Percentiles rank a stretch among this genome's conserved stretches.
Evolutionary conservation across 257 asterid genomes (phyloP).

Genomic region (Agastache rugosa): DNA sequence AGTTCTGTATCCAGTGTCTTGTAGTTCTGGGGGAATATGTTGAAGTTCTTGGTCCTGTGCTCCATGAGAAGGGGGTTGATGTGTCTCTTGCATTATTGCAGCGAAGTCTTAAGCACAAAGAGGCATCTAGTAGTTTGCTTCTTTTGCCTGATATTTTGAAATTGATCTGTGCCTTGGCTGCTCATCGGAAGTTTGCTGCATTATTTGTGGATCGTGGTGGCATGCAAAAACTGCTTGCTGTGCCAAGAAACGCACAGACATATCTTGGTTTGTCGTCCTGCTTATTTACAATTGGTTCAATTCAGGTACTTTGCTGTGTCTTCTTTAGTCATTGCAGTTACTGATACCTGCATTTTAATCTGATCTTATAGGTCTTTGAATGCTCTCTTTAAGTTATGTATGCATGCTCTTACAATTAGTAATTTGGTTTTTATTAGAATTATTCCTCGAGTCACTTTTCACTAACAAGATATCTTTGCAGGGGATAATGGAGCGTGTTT

Average conservation of each 20-base stretch:
- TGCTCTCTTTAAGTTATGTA: neutral
- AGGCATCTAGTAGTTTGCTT: slow-evolving; percentile 49
- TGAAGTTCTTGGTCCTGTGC: slow-evolving; percentile 98
- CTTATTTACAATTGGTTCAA: slow-evolving; percentile 87
- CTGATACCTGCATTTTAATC: slow-evolving; percentile 28
- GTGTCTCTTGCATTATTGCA: slow-evolving; percentile 87
- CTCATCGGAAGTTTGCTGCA: slow-evolving; percentile 95
- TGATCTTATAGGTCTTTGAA: neutral
- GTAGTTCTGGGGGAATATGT: slow-evolving; percentile 90
- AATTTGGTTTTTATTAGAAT: slow-evolving; percentile 12
- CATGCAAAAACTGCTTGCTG: slow-evolving; percentile 81
- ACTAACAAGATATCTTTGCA: slow-evolving; percentile 38
- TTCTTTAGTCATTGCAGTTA: slow-evolving; percentile 24
- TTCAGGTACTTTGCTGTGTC: slow-evolving; percentile 65
- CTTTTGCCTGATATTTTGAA: slow-evolving; percentile 87
- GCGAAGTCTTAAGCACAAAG: slow-evolving; percentile 70
- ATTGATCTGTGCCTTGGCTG: slow-evolving; percentile 88
- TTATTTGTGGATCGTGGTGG: slow-evolving; percentile 95
- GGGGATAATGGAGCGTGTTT: slow-evolving; percentile 99
- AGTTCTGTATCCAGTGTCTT: slow-evolving; percentile 93
- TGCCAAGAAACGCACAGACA: slow-evolving; percentile 72
- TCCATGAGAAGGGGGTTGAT: slow-evolving; percentile 97
- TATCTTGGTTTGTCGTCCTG: slow-evolving; percentile 89
- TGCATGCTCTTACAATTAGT: neutral
- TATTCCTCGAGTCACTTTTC: slow-evolving; percentile 13